These are phyloP conservation scores for Cucurbita moschata DNA, from an alignment of 306 rosid genomes.

Conservation along the genomic window DNA sequence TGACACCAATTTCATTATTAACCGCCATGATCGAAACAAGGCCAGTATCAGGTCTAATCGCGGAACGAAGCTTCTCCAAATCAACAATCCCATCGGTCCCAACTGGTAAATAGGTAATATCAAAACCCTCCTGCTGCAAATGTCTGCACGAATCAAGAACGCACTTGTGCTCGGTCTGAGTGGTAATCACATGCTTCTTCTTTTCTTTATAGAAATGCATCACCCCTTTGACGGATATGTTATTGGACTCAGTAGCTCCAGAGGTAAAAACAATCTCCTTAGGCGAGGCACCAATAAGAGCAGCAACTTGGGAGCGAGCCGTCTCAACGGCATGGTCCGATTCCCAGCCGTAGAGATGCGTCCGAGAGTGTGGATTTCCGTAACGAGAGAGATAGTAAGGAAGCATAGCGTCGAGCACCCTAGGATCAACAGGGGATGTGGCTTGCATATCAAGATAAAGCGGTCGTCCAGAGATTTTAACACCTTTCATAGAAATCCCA, in stretches of 20 bases:
- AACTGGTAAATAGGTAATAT: slow-evolving; percentile 64
- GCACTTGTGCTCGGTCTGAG: slow-evolving; percentile 96
- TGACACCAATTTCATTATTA: slow-evolving; percentile 85
- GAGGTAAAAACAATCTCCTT: slow-evolving; percentile 81
- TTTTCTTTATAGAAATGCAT: slow-evolving; percentile 73
- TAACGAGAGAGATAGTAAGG: slow-evolving; percentile 50
- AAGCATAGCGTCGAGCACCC: slow-evolving; percentile 89
- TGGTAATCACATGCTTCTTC: slow-evolving; percentile 69
- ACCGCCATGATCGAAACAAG: slow-evolving; percentile 87
- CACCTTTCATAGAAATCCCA: slow-evolving; percentile 64
- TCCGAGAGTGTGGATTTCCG: slow-evolving; percentile 90
- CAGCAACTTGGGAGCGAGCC: slow-evolving; percentile 70
- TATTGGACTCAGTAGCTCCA: slow-evolving; percentile 85
- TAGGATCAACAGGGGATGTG: slow-evolving; percentile 77
- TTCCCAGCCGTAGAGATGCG: slow-evolving; percentile 91
- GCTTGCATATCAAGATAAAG: slow-evolving; percentile 86
- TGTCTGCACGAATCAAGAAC: slow-evolving; percentile 88
- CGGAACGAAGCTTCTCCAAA: slow-evolving; percentile 40
- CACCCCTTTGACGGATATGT: slow-evolving; percentile 68
- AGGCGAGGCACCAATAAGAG: slow-evolving; percentile 55
- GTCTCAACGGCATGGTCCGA: slow-evolving; percentile 76
- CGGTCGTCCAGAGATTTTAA: slow-evolving; percentile 62
- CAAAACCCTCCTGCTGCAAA: slow-evolving; percentile 87
- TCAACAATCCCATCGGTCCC: slow-evolving; percentile 59
- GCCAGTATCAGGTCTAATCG: slow-evolving; percentile 74